phyloP scores from a whole-genome alignment of 2,329 filamentous ascomycete genomes.

The Aspergillus carbonarius region DNA sequence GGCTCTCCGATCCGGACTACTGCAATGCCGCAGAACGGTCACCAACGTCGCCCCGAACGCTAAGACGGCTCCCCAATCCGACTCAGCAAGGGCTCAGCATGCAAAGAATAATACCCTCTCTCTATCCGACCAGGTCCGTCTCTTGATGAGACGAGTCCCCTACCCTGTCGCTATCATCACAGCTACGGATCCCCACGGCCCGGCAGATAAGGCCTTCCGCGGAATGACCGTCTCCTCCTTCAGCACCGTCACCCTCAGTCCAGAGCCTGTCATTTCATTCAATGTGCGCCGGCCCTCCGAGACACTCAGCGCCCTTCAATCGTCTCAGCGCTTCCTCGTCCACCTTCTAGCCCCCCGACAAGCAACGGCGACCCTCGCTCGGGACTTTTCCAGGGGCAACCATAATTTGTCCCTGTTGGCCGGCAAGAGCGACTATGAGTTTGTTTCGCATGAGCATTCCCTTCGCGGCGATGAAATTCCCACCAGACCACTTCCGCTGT shows the following conservation, averaged over 20 bases:
- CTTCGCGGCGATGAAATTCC: background rate
- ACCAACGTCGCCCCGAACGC: constrained; percentile 12
- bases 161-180: constrained; percentile 60
- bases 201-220: constrained; percentile 30
- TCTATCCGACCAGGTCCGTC: constrained; percentile 40
- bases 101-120: background rate
- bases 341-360: constrained; percentile 48
- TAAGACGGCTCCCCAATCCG: background rate
- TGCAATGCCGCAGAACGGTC: constrained; percentile 17
- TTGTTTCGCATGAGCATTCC: constrained; percentile 16
- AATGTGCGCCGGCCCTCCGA: constrained; percentile 59
- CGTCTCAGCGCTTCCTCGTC: constrained; percentile 49
- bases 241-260: constrained; percentile 57
- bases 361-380: constrained; percentile 36
- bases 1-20: background rate
- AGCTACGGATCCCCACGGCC: constrained; percentile 35
- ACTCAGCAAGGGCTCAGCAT: background rate
- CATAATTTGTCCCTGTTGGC: constrained; percentile 31
- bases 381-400: constrained; percentile 43
- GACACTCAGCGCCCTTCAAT: constrained; percentile 54
- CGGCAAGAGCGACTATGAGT: constrained; percentile 32
- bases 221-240: constrained; percentile 64
- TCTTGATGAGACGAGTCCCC: constrained; percentile 55
- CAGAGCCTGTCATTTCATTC: constrained; percentile 60
- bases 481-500: constrained; percentile 27